phyloP scores from a whole-genome alignment of 2,329 filamentous ascomycete genomes.

The Fusarium begoniae region DNA sequence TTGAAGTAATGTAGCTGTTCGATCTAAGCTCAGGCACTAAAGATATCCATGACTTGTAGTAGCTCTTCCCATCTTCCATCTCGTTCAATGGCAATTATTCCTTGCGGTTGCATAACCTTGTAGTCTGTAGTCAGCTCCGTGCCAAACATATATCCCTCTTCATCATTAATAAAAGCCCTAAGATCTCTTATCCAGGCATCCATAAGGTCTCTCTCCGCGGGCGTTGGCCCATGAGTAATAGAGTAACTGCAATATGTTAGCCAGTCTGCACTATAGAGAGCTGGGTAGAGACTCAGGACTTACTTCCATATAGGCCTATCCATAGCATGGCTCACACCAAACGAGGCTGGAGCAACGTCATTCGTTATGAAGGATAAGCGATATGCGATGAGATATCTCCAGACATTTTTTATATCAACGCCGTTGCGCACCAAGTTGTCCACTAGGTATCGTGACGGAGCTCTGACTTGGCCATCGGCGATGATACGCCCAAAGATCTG shows the following conservation, averaged over 20 bases:
- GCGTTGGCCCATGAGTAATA: neutral
- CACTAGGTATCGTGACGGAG: conserved; percentile 1
- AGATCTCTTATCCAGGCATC: neutral
- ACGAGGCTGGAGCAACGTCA: neutral
- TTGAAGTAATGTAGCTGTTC: fast-evolving
- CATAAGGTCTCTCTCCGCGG: neutral
- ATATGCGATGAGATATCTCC: conserved; percentile 14
- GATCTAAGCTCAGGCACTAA: neutral
- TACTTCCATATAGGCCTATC: conserved; percentile 16
- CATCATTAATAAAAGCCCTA: neutral
- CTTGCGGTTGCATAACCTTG: conserved; percentile 5
- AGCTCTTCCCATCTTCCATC: conserved; percentile 4
- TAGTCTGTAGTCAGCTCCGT: neutral
- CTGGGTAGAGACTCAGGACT: fast-evolving
- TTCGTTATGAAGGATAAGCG: neutral
- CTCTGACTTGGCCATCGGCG: conserved; percentile 6
- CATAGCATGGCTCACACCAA: conserved; percentile 17
- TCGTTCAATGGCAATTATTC: neutral
- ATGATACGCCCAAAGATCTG: conserved; percentile 1
- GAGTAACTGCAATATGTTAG: neutral
- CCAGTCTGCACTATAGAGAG: fast-evolving
- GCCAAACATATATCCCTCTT: neutral
- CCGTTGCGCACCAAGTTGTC: conserved; percentile 4
- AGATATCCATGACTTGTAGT: conserved; percentile 10
- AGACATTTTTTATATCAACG: neutral